phyloP scores from a whole-genome alignment of 148 eudicot species.

The Pharnaceum exiguum region DNA sequence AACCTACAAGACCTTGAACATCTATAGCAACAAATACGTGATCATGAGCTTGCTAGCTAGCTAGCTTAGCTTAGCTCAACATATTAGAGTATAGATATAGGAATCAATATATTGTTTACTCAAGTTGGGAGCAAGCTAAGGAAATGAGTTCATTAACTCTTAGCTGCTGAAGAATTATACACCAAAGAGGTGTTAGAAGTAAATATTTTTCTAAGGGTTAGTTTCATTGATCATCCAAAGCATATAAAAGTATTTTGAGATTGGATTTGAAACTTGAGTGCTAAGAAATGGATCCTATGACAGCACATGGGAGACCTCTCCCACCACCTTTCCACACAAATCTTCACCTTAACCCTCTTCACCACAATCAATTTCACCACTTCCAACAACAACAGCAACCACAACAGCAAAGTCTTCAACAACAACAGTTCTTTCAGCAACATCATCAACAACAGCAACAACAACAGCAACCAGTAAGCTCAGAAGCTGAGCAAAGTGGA shows the following conservation, averaged over 20 bases:
- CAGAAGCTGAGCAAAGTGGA: slow-evolving; percentile 34
- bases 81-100: too few relatives aligned
- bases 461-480: slow-evolving; percentile 21
- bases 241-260: too few relatives aligned
- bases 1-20: slow-evolving; percentile 3
- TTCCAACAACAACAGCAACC: slow-evolving; percentile 25
- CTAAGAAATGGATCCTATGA: slow-evolving; percentile 25
- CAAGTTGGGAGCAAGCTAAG: too few relatives aligned
- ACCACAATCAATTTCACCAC: slow-evolving; percentile 18
- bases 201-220: too few relatives aligned
- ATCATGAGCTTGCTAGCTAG: background rate
- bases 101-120: too few relatives aligned
- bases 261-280: background rate
- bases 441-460: slow-evolving; percentile 6
- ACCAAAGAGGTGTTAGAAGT: too few relatives aligned
- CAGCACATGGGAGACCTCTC: slow-evolving; percentile 30
- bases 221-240: too few relatives aligned
- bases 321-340: slow-evolving; percentile 43
- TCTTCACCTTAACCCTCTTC: slow-evolving; percentile 32
- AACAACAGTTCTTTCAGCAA: slow-evolving; percentile 1
- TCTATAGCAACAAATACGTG: slow-evolving; percentile 10
- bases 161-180: too few relatives aligned
- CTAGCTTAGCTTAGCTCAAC: too few relatives aligned
- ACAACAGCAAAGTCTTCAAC: too few relatives aligned
- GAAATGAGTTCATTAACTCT: too few relatives aligned